These are phyloP conservation scores for Przewalskia tangutica DNA, from an alignment of 257 asterid species.

Conservation along the genomic window DNA sequence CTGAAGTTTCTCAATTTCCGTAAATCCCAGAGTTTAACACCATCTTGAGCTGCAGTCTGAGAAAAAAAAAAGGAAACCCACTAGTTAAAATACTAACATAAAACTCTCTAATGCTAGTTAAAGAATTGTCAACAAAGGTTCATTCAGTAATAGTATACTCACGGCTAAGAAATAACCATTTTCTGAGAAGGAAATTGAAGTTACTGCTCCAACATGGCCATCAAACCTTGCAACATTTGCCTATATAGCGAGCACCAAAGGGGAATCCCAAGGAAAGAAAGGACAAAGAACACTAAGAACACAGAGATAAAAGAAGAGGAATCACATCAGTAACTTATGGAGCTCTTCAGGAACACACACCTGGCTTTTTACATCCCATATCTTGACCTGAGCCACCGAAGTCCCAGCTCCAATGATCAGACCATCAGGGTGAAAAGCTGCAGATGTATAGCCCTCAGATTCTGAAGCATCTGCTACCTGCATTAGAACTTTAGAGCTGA, in stretches of 20 bases:
- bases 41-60: constrained; percentile 96
- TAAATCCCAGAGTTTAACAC: constrained; percentile 93
- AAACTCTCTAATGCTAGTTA: background rate
- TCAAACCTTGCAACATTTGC: constrained; percentile 74
- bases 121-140: background rate
- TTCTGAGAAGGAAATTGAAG: constrained; percentile 86
- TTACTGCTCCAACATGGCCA: constrained; percentile 74
- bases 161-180: constrained; percentile 95
- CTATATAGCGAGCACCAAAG: constrained; percentile 22
- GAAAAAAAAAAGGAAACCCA: background rate
- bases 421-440: constrained; percentile 98
- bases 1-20: constrained; percentile 84
- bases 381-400: constrained; percentile 55
- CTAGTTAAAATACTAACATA: background rate
- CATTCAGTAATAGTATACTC: constrained; percentile 20
- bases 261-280: background rate
- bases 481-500: constrained; percentile 7
- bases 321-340: background rate
- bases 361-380: constrained; percentile 98
- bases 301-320: background rate
- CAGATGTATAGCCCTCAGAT: constrained; percentile 72
- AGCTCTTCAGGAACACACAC: constrained; percentile 19
- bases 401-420: constrained; percentile 95
- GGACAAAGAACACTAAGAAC: background rate
- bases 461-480: constrained; percentile 73